Percentiles rank a stretch among this genome's conserved stretches.
Evolutionary conservation across 2,329 filamentous ascomycete species (phyloP).

Genomic region (Dryadomyces quercivorus): DNA sequence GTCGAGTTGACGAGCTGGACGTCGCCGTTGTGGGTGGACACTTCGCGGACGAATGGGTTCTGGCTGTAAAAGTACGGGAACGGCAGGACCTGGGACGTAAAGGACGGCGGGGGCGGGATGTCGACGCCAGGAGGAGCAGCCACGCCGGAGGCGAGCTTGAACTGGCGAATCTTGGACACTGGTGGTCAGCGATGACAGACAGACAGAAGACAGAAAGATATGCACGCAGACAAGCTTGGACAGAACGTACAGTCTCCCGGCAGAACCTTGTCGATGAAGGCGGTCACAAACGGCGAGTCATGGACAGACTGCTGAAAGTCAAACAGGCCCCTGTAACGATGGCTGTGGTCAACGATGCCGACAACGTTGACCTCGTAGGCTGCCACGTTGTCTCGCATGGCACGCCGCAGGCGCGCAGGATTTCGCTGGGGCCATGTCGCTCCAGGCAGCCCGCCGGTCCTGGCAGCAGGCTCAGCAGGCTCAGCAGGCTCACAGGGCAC

Average conservation of each 20-base stretch:
- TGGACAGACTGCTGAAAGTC: slow-evolving; percentile 76
- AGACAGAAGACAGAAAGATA: no score
- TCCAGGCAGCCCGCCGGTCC: background rate
- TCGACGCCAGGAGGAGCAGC: slow-evolving; percentile 50
- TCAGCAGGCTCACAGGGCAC: no score
- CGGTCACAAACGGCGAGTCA: slow-evolving; percentile 55
- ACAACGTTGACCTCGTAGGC: slow-evolving; percentile 58
- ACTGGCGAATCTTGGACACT: slow-evolving; percentile 44
- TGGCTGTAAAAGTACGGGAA: slow-evolving; percentile 77
- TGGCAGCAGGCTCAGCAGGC: slow-evolving; percentile 39
- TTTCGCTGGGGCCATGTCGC: slow-evolving; percentile 26
- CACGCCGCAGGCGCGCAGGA: slow-evolving; percentile 44
- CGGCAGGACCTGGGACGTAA: slow-evolving; percentile 60
- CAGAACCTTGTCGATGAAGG: slow-evolving; percentile 59
- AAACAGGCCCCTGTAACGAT: slow-evolving; percentile 74
- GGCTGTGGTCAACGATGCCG: slow-evolving; percentile 64
- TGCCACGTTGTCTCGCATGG: slow-evolving; percentile 56
- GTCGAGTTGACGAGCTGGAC: slow-evolving; percentile 43
- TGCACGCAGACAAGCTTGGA: no score
- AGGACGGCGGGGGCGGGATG: slow-evolving; percentile 68
- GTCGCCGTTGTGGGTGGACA: slow-evolving; percentile 40
- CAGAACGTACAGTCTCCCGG: slow-evolving; percentile 50
- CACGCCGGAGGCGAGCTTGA: slow-evolving; percentile 52
- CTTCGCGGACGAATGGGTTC: slow-evolving; percentile 62
- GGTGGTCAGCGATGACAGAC: background rate